Evolutionary conservation across 176 grass and related monocot species (phyloP), one percentile per base, ranked within the genome.

Genomic region (Secale cereale): DNA sequence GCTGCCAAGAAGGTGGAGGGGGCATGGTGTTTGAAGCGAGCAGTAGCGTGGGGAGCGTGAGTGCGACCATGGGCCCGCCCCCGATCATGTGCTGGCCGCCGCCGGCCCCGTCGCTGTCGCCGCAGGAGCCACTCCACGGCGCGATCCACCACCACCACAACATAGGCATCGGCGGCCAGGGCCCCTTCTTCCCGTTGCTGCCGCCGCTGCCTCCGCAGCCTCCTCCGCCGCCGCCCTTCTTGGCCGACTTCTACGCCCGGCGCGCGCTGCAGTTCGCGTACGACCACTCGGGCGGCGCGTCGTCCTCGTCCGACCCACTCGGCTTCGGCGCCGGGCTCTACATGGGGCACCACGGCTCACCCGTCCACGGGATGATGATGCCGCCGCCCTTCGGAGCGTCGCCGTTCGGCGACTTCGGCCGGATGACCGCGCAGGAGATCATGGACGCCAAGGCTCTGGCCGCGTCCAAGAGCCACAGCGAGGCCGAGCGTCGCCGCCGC

Each of bases 381-480:
- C 68, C 85, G 30, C 85, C 89, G 52, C 46, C 85, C 27, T 94
- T 89, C 32, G 73, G 85, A 26, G 52, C 86, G 25, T 91, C 92
- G 1, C 90, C 86, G 16, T 98, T 95, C 71, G 89, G 86, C 5
- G 89, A 88, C 66, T 78, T 88, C 43, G 93, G 88, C 0, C 80
- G 91, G 78, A 92, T 92, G 90, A 95, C 87, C 3, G 78, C 90
- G 73, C 93, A 92, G 86, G 93, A 95, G 78, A 95, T 95, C 80
- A 87, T 92, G 82, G 90, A 95, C 87, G 97, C 97, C 48, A 99
- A 99, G 86, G 97, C 97, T 8, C 88, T 99, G 10, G 97, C 97
- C 14, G 97, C 97, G 57, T 99, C 97, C 16, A 97, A 97, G 92
- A 99, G 92, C 74, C 97, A 99, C 86, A 99, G 97, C 86, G 97